Percentiles rank a stretch among this genome's conserved stretches.
phyloP scores from a whole-genome alignment of 192 early-diverging fungal species.

The Paraglomus brasilianum region DNA sequence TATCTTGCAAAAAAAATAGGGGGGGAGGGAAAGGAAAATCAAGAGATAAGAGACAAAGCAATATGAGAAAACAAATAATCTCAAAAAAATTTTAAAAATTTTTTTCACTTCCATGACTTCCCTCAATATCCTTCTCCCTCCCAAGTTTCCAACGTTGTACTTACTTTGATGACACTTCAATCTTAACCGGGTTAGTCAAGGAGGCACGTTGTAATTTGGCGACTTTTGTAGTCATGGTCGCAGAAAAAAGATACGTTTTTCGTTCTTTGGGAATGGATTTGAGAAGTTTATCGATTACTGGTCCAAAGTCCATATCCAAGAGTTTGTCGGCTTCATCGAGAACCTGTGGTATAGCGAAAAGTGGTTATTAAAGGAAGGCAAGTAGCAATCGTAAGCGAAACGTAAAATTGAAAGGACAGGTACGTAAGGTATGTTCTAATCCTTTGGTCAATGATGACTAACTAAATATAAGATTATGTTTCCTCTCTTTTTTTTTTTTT shows the following conservation, averaged over 20 bases:
- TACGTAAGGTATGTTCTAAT: no score
- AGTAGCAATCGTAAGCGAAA: no score
- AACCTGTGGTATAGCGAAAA: conserved; percentile 48
- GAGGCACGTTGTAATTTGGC: conserved; percentile 93
- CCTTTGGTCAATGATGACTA: no score
- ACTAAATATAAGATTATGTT: no score
- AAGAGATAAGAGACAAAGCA: not conserved
- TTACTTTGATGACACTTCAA: conserved; percentile 92
- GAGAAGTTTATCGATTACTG: conserved; percentile 94
- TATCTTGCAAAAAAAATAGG: conserved; percentile 51
- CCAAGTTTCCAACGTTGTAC: no score
- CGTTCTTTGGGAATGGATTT: conserved; percentile 90
- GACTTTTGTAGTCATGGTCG: conserved; percentile 98
- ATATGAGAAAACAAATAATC: not conserved
- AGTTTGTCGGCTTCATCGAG: conserved; percentile 94
- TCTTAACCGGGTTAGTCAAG: conserved; percentile 87
- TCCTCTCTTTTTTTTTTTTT: no score
- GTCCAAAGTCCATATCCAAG: conserved; percentile 93
- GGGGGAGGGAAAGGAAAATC: not conserved
- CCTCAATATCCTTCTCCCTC: no score
- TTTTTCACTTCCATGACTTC: not conserved
- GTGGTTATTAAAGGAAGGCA: no score
- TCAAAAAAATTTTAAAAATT: not conserved
- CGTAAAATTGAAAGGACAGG: no score
- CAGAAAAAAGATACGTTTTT: conserved; percentile 92